phyloP scores from a whole-genome alignment of 148 eudicot species.

The Simmondsia chinensis region DNA sequence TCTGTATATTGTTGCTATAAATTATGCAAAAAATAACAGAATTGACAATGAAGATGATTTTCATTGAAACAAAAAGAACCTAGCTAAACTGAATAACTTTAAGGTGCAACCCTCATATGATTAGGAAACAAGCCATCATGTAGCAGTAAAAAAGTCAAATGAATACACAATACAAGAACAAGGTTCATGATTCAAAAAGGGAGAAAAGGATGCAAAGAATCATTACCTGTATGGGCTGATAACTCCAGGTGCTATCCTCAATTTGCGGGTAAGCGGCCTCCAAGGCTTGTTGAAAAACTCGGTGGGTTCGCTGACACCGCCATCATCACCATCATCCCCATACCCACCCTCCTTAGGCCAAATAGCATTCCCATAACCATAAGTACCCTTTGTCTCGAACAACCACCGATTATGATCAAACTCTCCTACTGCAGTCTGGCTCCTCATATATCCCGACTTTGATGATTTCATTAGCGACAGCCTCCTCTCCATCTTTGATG shows the following conservation, averaged over 20 bases:
- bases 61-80: too few species aligned
- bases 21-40: too few species aligned
- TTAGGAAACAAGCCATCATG: too few species aligned
- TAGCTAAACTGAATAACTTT: too few species aligned
- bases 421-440: slow-evolving; percentile 47
- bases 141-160: too few species aligned
- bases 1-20: too few species aligned
- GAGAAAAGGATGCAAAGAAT: neutral
- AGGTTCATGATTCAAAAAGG: too few species aligned
- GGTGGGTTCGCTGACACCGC: slow-evolving; percentile 31
- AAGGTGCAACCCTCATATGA: too few species aligned
- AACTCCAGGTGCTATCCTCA: slow-evolving; percentile 78
- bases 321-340: slow-evolving; percentile 31
- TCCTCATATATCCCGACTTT: slow-evolving; percentile 51
- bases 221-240: slow-evolving; percentile 87
- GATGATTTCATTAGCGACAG: slow-evolving; percentile 77
- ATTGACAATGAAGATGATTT: too few species aligned
- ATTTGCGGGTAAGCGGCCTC: slow-evolving; percentile 93
- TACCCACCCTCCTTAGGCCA: slow-evolving; percentile 76
- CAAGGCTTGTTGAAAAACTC: slow-evolving; percentile 78
- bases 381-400: slow-evolving; percentile 95
- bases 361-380: slow-evolving; percentile 94
- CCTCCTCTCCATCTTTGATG: slow-evolving; percentile 72
- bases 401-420: slow-evolving; percentile 93
- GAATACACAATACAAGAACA: too few species aligned